Conservation (phyloP, 2,329 filamentous ascomycete genomes). For the Xylariales sp. region DNA sequence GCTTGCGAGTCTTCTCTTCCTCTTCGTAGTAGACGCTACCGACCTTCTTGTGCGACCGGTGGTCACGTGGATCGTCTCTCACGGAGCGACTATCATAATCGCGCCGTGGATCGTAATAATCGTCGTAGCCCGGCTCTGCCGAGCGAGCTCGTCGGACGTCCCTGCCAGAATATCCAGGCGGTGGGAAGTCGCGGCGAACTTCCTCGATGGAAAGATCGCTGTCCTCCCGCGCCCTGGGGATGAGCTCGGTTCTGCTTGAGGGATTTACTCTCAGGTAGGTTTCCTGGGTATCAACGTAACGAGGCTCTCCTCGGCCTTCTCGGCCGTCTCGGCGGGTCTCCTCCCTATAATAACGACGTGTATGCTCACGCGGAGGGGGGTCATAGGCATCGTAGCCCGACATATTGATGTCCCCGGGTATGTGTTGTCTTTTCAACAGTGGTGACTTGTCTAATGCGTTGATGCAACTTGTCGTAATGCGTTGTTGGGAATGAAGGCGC, state of each 20-base stretch:
- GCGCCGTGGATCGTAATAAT: constrained; percentile 51
- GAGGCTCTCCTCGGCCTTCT: constrained; percentile 45
- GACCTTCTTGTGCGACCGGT: constrained; percentile 43
- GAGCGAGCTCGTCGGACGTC: constrained; percentile 60
- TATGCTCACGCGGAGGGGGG: constrained; percentile 38
- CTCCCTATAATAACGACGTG: constrained; percentile 48
- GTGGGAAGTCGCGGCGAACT: constrained; percentile 78
- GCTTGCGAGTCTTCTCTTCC: constrained; percentile 47
- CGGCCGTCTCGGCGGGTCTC: constrained; percentile 47
- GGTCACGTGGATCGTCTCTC: constrained; percentile 37
- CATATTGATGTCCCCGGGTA: constrained; percentile 31
- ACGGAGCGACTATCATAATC: constrained; percentile 16
- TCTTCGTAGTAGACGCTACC: constrained; percentile 52
- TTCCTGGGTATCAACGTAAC: constrained; percentile 50
- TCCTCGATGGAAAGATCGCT: constrained; percentile 76
- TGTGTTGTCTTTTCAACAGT: too few species aligned
- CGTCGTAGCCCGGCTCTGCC: constrained; percentile 55
- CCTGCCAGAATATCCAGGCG: constrained; percentile 49
- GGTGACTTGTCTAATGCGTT: too few species aligned
- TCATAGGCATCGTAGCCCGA: constrained; percentile 53
- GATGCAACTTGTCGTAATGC: too few species aligned
- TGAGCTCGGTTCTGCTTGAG: constrained; percentile 43
- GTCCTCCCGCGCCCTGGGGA: constrained; percentile 62
- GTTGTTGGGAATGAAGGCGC: too few species aligned
- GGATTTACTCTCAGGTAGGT: constrained; percentile 39